Conservation (phyloP, 2,329 filamentous ascomycete genomes). For the Cadophora gregata region DNA sequence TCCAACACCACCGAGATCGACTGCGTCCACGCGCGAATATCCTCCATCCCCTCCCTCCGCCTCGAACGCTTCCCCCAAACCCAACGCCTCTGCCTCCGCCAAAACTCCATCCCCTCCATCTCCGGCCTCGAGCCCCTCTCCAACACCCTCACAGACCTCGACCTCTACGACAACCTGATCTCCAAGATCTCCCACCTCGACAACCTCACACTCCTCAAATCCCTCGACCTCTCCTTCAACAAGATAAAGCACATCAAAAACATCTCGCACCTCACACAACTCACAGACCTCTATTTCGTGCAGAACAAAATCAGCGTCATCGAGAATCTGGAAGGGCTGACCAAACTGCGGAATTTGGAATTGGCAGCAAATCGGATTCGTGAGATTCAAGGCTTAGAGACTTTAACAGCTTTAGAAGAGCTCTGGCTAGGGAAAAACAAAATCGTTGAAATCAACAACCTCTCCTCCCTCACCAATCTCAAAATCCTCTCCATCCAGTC, state of each 20-base stretch:
- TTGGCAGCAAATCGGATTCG: constrained; percentile 91
- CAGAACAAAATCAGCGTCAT: constrained; percentile 93
- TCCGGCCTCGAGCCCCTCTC: constrained; percentile 73
- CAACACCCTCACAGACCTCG: constrained; percentile 77
- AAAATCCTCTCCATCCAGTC: constrained; percentile 93
- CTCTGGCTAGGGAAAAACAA: constrained; percentile 98
- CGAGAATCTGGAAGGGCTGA: constrained; percentile 79
- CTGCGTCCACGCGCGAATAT: constrained; percentile 84
- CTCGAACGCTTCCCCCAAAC: constrained; percentile 83
- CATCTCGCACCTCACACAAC: constrained; percentile 74
- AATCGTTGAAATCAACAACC: constrained; percentile 80
- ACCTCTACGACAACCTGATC: constrained; percentile 96
- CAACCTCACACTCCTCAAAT: constrained; percentile 74
- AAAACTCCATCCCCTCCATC: constrained; percentile 86
- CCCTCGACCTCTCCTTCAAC: constrained; percentile 94
- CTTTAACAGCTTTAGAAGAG: constrained; percentile 78
- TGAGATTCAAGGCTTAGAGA: constrained; percentile 84
- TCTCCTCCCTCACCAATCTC: constrained; percentile 77
- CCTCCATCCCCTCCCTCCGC: constrained; percentile 76
- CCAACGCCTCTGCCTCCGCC: constrained; percentile 83
- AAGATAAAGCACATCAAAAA: constrained; percentile 99
- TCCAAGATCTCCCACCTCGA: constrained; percentile 86
- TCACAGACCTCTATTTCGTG: constrained; percentile 88
- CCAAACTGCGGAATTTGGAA: constrained; percentile 81
- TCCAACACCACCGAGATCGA: constrained; percentile 78